phyloP scores from a whole-genome alignment of 2,329 filamentous ascomycete species.

The Ceratocystis harringtonii region DNA sequence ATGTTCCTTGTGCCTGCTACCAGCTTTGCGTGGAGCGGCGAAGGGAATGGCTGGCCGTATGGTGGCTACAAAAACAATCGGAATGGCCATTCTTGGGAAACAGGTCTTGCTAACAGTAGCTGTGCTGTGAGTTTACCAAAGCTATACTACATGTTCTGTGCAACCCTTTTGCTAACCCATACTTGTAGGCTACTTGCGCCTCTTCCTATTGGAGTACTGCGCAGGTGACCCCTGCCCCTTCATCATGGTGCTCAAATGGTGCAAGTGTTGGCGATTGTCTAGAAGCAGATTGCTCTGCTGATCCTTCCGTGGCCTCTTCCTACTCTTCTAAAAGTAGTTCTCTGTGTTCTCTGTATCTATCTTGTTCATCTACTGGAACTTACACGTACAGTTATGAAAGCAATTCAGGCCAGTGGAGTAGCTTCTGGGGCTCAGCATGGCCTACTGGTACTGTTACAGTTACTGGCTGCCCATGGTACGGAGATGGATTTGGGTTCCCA shows the following conservation, averaged over 20 bases:
- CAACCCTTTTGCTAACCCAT: neutral
- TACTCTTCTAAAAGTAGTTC: constrained; percentile 20
- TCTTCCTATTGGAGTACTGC: constrained; percentile 21
- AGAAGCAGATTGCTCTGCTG: constrained; percentile 19
- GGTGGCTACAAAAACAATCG: constrained; percentile 9
- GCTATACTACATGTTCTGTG: neutral
- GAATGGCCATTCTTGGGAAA: constrained; percentile 7
- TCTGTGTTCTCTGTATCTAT: constrained; percentile 19
- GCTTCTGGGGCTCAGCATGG: constrained; percentile 17
- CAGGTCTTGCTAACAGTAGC: constrained; percentile 8
- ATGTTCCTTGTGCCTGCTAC: constrained; percentile 12
- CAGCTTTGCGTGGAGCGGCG: constrained; percentile 12
- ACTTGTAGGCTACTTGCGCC: constrained; percentile 17
- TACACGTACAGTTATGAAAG: constrained; percentile 20
- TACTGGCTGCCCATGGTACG: constrained; percentile 21
- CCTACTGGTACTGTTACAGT: constrained; percentile 20
- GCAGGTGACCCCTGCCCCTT: constrained; percentile 19
- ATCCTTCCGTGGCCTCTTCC: constrained; percentile 17
- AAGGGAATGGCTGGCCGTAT: constrained; percentile 14
- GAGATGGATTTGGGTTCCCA: constrained; percentile 19
- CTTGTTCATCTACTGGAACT: constrained; percentile 20
- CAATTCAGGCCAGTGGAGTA: constrained; percentile 15
- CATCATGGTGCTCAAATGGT: constrained; percentile 18
- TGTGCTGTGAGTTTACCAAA: constrained; percentile 17
- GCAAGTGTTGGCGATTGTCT: constrained; percentile 19